These are phyloP conservation scores for Colletotrichum noveboracense DNA, from an alignment of 2,329 filamentous ascomycete species.

Conservation along the genomic window DNA sequence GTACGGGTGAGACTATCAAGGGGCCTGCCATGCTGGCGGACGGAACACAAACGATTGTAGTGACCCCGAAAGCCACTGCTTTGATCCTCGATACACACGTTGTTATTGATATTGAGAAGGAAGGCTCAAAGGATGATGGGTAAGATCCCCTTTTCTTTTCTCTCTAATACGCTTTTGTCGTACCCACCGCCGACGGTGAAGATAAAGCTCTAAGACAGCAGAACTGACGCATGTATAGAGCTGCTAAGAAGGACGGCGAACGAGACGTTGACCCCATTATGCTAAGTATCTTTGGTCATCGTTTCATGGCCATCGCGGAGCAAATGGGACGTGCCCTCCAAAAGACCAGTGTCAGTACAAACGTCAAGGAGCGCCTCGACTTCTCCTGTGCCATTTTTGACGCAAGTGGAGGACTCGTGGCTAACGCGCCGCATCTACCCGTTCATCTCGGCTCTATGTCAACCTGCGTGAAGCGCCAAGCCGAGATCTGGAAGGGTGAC, in stretches of 20 bases:
- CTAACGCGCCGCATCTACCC: constrained; percentile 80
- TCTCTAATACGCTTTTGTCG: background rate
- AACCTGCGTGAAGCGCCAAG: constrained; percentile 79
- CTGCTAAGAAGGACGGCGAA: constrained; percentile 21
- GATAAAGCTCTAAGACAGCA: background rate
- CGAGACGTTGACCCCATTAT: constrained; percentile 70
- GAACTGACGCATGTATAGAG: too few species aligned
- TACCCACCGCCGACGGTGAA: constrained; percentile 20
- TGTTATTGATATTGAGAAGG: constrained; percentile 79
- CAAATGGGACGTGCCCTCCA: constrained; percentile 83
- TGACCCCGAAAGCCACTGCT: constrained; percentile 79
- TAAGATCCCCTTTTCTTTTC: background rate
- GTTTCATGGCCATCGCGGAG: constrained; percentile 87
- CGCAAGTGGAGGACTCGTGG: constrained; percentile 75
- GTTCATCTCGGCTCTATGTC: constrained; percentile 86
- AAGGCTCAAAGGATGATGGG: constrained; percentile 38
- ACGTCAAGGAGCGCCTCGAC: constrained; percentile 82
- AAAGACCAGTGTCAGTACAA: constrained; percentile 81
- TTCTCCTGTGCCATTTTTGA: constrained; percentile 86
- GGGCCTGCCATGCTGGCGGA: constrained; percentile 89
- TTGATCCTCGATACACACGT: constrained; percentile 86
- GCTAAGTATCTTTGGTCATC: constrained; percentile 79
- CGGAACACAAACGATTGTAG: constrained; percentile 89
- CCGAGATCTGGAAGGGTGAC: constrained; percentile 79
- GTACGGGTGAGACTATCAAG: constrained; percentile 72